Conservation (phyloP, 2,329 filamentous ascomycete species). For the Dactylonectria macrodidyma region DNA sequence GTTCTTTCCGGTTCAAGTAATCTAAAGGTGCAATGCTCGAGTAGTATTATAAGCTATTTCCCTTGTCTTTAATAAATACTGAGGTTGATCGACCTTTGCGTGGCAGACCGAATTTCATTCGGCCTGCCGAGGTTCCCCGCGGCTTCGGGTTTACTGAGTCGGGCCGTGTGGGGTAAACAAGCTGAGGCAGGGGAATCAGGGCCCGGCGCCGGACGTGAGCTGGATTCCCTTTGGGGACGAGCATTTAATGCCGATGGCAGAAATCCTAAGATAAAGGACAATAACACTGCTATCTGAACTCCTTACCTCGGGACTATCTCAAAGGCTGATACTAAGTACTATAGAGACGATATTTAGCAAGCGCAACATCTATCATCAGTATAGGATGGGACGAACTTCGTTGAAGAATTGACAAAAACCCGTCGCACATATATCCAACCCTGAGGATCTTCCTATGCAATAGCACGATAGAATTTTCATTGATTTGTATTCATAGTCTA, state of each 20-base stretch:
- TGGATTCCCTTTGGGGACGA: not conserved
- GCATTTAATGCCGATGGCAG: not conserved
- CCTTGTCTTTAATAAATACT: not conserved
- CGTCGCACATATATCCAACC: too few species aligned
- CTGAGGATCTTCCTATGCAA: not conserved
- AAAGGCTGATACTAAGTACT: not conserved
- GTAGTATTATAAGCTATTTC: too few species aligned
- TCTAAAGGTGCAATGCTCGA: not conserved
- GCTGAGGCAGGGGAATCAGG: slow-evolving; percentile 13
- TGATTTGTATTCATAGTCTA: slow-evolving; percentile 51
- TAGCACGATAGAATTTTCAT: not conserved
- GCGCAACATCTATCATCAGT: too few species aligned
- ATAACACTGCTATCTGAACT: not conserved
- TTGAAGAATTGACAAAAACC: too few species aligned
- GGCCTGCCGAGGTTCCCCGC: slow-evolving; percentile 48
- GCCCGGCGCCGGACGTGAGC: slow-evolving; percentile 9
- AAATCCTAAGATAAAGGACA: not conserved
- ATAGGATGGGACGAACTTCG: too few species aligned
- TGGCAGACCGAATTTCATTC: slow-evolving; percentile 21
- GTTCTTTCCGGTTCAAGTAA: not conserved
- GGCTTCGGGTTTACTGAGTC: slow-evolving; percentile 34
- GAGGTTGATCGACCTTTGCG: slow-evolving; percentile 10
- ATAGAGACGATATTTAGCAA: not conserved
- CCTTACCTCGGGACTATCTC: not conserved
- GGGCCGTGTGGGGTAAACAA: slow-evolving; percentile 45